phyloP scores from a whole-genome alignment of 805 yeast genomes.

The Monosporozyma servazzii region DNA sequence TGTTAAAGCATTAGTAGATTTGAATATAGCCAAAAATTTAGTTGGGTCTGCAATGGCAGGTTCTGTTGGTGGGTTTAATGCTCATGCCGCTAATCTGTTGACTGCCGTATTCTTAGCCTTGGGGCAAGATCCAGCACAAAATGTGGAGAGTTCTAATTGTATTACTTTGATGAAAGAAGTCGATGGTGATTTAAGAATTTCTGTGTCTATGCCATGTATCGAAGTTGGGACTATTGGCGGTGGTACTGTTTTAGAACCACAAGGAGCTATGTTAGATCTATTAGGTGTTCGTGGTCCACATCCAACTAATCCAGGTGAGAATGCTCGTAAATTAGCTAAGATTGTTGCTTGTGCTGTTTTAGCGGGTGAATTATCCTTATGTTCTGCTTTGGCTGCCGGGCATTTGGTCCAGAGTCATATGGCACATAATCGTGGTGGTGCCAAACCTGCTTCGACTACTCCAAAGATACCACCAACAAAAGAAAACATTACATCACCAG shows the following conservation, averaged over 20 bases:
- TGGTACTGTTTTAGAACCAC: constrained; percentile 96
- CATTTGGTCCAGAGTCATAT: constrained; percentile 96
- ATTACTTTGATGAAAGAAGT: constrained; percentile 86
- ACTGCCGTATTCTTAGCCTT: constrained; percentile 92
- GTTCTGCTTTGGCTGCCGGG: constrained; percentile 97
- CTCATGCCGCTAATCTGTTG: constrained; percentile 94
- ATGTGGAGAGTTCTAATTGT: constrained; percentile 95
- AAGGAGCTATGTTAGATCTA: constrained; percentile 89
- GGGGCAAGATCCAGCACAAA: constrained; percentile 99
- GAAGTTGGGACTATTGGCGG: constrained; percentile 99
- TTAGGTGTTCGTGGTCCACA: constrained; percentile 95
- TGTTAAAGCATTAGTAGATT: constrained; percentile 84
- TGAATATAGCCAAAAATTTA: constrained; percentile 81
- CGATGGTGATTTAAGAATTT: constrained; percentile 77
- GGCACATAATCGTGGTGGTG: constrained; percentile 77
- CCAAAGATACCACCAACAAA: constrained; percentile 9
- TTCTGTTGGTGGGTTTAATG: constrained; percentile 94
- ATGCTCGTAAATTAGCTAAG: constrained; percentile 88
- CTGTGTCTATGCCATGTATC: constrained; percentile 98
- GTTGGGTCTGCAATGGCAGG: constrained; percentile 99
- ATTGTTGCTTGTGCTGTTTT: constrained; percentile 90
- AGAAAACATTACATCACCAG: not conserved
- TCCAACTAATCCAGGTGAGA: constrained; percentile 86
- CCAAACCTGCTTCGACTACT: constrained; percentile 25
- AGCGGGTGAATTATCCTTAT: constrained; percentile 90